These are phyloP conservation scores for Tulasnella sp. DNA, from an alignment of 768 basidiomycete genomes.

Conservation along the genomic window DNA sequence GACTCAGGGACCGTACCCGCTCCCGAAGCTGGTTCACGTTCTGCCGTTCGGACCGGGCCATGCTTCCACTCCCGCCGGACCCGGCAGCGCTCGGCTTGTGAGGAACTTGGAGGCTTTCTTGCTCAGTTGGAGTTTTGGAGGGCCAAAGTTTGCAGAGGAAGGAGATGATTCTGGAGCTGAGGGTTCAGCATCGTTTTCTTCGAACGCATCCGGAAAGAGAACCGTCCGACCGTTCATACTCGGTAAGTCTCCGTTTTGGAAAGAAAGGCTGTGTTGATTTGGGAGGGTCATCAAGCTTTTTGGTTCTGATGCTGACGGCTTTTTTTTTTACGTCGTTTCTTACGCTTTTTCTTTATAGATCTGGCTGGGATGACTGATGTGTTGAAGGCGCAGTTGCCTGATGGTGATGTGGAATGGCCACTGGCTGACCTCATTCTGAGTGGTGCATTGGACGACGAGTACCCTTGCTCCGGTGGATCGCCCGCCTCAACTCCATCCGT, in stretches of 20 bases:
- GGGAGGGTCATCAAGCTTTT: neutral
- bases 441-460: conserved; percentile 15
- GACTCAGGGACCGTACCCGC: neutral
- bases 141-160: neutral
- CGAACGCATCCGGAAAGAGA: neutral
- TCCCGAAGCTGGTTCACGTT: conserved; percentile 12
- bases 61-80: neutral
- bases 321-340: neutral
- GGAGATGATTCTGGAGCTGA: neutral
- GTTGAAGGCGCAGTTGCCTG: neutral
- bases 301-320: neutral
- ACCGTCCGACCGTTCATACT: conserved; percentile 15
- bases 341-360: neutral
- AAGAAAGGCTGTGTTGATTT: neutral
- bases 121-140: conserved; percentile 16
- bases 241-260: neutral
- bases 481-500: neutral
- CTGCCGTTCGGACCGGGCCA: conserved; percentile 5
- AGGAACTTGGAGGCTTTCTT: conserved; percentile 12
- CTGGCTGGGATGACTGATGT: conserved; percentile 5
- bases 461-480: neutral
- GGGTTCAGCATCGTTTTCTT: neutral
- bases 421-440: conserved; percentile 2
- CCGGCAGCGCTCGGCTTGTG: neutral
- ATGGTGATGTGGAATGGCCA: neutral